A percentile compares a stretch with the other conserved stretches of the same genome.
phyloP scores from a whole-genome alignment of 345 rosid genomes.

The Turritis glabra region DNA sequence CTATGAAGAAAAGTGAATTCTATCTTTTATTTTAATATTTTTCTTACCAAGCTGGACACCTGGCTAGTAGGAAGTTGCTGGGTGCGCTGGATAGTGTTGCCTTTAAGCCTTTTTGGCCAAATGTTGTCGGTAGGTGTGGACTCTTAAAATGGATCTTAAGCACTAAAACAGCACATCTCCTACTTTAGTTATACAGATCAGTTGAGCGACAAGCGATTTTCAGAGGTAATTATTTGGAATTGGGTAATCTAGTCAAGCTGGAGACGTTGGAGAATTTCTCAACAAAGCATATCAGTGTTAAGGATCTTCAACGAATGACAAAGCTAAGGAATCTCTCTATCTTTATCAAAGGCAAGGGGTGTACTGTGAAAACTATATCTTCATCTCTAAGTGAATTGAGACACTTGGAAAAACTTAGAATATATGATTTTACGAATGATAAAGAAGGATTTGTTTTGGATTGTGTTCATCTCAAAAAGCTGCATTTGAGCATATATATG shows the following conservation, averaged over 20 bases:
- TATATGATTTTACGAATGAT: background rate
- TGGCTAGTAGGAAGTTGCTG: no score
- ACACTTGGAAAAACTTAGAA: background rate
- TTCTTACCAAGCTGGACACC: no score
- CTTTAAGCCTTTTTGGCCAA: no score
- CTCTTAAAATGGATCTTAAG: no score
- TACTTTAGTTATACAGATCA: no score
- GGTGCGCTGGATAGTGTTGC: no score
- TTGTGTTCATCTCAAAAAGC: slow-evolving; percentile 8
- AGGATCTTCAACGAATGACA: background rate
- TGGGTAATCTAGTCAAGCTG: background rate
- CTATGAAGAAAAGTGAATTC: no score
- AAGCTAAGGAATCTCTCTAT: background rate
- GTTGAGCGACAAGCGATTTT: no score
- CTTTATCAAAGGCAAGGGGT: background rate
- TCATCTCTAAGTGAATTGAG: slow-evolving; percentile 18
- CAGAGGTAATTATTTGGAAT: background rate
- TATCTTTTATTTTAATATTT: no score
- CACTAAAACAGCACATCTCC: no score
- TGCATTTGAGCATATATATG: background rate
- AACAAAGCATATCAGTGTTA: background rate
- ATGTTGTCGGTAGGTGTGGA: no score
- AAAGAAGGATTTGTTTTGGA: background rate
- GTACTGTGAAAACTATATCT: background rate
- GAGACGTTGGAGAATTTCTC: background rate